These are phyloP conservation scores for Nemophila menziesii DNA, from an alignment of 257 asterid genomes.

Conservation along the genomic window DNA sequence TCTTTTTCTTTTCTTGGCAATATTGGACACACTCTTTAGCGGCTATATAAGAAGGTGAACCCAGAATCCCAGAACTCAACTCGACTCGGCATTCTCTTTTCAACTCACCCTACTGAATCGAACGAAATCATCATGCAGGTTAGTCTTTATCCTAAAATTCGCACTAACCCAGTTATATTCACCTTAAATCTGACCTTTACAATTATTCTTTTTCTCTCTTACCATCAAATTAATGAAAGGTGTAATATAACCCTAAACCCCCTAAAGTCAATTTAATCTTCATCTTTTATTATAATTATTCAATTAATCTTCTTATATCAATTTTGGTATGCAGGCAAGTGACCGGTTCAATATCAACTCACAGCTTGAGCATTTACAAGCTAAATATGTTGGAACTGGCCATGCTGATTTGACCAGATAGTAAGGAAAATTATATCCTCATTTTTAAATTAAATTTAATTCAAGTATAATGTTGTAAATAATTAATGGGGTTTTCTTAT, in stretches of 20 bases:
- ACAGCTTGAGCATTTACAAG: conserved; percentile 93
- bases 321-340: conserved; percentile 60
- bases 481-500: background rate
- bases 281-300: background rate
- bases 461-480: background rate
- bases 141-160: background rate
- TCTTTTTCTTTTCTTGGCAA: too few species aligned
- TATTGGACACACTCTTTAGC: too few species aligned
- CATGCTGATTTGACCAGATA: conserved; percentile 91
- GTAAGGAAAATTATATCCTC: conserved; percentile 24
- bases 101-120: background rate
- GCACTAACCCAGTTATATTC: background rate
- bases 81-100: background rate
- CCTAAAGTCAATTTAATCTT: background rate
- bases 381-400: conserved; percentile 99
- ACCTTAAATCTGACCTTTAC: too few species aligned
- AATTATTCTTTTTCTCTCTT: background rate
- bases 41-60: too few species aligned
- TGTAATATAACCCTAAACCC: background rate
- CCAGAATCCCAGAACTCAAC: background rate
- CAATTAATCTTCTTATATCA: background rate
- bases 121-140: conserved; percentile 14
- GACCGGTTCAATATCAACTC: conserved; percentile 95
- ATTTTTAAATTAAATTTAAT: background rate
- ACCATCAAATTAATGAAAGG: background rate